phyloP scores from a whole-genome alignment of 2,329 filamentous ascomycete genomes.

The Phaeoacremonium minimum region DNA sequence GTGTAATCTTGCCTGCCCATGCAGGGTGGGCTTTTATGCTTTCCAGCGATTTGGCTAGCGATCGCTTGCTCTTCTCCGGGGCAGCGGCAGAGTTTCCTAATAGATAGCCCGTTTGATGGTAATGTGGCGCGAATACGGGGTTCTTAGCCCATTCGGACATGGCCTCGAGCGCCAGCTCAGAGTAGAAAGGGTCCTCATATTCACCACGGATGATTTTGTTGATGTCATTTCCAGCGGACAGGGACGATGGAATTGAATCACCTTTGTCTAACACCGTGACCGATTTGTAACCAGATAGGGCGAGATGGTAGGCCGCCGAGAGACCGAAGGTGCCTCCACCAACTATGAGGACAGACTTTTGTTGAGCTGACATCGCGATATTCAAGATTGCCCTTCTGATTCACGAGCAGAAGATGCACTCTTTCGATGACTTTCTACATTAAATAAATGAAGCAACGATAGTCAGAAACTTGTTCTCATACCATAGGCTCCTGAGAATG shows the following conservation, averaged over 20 bases:
- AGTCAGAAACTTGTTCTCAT: no score
- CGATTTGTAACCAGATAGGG: conserved; percentile 35
- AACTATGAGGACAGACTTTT: conserved; percentile 27
- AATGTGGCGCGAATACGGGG: conserved; percentile 49
- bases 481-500: no score
- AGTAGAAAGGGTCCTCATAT: conserved; percentile 54
- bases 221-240: conserved; percentile 53
- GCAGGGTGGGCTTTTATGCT: conserved; percentile 32
- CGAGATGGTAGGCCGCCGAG: conserved; percentile 42
- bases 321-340: conserved; percentile 47
- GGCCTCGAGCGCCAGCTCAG: conserved; percentile 43
- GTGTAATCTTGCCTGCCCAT: conserved; percentile 32
- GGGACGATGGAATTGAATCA: conserved; percentile 34
- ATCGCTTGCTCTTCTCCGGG: conserved; percentile 39
- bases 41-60: conserved; percentile 35
- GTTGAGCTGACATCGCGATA: no score
- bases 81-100: conserved; percentile 43
- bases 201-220: conserved; percentile 60
- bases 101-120: conserved; percentile 39
- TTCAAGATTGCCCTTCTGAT: no score
- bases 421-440: no score
- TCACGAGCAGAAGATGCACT: no score
- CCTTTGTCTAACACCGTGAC: conserved; percentile 42
- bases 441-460: no score
- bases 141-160: conserved; percentile 46